Evolutionary conservation across 1,139 yeast species (phyloP), one percentile per base, ranked within the genome.

Genomic region (Petasospora rhodanensis): DNA sequence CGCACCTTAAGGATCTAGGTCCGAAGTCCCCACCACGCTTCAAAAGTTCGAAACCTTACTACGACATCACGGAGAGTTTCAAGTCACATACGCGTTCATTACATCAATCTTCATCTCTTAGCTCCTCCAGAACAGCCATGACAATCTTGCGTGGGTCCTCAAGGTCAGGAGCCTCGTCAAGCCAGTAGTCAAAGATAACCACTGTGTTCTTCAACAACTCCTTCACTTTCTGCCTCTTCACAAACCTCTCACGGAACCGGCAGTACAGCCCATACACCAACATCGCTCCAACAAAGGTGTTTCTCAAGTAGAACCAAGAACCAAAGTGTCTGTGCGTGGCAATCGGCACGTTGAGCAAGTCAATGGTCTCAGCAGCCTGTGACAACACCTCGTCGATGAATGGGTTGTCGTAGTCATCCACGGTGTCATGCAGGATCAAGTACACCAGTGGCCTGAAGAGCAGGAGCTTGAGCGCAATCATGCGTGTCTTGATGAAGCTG

Each of bases 321-420:
- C 53, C 53, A 22, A 38, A 44, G 31, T 49, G 52, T 19, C 53
- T 34, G 25, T 49, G 53, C 1, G 42, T 35, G 1, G 52, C 47
- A 11, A 49, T 22, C 21, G 49, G 45, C 3, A 46, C 32, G 16
- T 42, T 42, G 14, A 47, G 10, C 21, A 45, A 18, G 7, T 43
- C 51, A 22, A 42, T 36, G 0, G 44, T 41, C 19, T 49, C 50
- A 1, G 29, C 36, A 2, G 40, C 26, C 23, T 45, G 50, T 13
- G 26, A 22, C 7, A 49, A 11, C 3, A 49, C 28, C n/a, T 40
- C 42, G 7, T 34, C 30, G 11, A 47, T 31, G 19, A 45, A 34
- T 15, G 51, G 51, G 25, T 41, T 41, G 2, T 37, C 40, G 13
- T 38, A 37, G 21, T 37, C 21, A 1, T 29, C 31, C 2, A 32